phyloP scores from a whole-genome alignment of 2,329 filamentous ascomycete genomes.

The Colletotrichum cordylinicola region DNA sequence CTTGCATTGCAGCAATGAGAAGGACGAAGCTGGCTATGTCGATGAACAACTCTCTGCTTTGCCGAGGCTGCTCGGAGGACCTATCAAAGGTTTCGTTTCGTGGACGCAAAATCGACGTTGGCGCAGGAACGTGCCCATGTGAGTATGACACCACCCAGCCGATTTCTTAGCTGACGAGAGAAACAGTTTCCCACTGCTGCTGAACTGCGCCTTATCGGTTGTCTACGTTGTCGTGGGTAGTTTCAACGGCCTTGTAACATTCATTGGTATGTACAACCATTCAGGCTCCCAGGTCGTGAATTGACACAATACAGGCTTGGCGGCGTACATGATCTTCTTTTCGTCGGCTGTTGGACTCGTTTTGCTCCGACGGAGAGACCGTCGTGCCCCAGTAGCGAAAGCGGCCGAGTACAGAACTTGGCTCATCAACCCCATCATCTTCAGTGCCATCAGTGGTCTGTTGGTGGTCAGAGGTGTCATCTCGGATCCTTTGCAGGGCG shows the following conservation, averaged over 20 bases:
- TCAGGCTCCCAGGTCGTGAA: neutral
- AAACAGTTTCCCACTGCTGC: slow-evolving; percentile 26
- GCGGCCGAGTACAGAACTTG: slow-evolving; percentile 26
- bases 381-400: slow-evolving; percentile 15
- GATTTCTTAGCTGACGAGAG: neutral
- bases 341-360: slow-evolving; percentile 30
- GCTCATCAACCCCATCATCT: slow-evolving; percentile 29
- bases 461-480: slow-evolving; percentile 32
- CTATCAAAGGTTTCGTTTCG: slow-evolving; percentile 25
- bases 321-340: slow-evolving; percentile 29
- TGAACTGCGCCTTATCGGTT: slow-evolving; percentile 28
- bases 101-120: slow-evolving; percentile 28
- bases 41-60: slow-evolving; percentile 22
- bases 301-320: slow-evolving; percentile 23
- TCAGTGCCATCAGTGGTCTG: slow-evolving; percentile 29
- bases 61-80: slow-evolving; percentile 22
- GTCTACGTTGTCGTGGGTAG: slow-evolving; percentile 29
- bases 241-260: slow-evolving; percentile 31
- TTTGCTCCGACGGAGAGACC: slow-evolving; percentile 26
- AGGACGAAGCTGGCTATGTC: slow-evolving; percentile 31
- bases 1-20: slow-evolving; percentile 29
- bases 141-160: neutral
- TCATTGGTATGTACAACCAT: slow-evolving; percentile 21
- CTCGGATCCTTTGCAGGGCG: slow-evolving; percentile 31
- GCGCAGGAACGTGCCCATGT: slow-evolving; percentile 26